phyloP scores from a whole-genome alignment of 805 yeast genomes.

The Candida yuanshanica region DNA sequence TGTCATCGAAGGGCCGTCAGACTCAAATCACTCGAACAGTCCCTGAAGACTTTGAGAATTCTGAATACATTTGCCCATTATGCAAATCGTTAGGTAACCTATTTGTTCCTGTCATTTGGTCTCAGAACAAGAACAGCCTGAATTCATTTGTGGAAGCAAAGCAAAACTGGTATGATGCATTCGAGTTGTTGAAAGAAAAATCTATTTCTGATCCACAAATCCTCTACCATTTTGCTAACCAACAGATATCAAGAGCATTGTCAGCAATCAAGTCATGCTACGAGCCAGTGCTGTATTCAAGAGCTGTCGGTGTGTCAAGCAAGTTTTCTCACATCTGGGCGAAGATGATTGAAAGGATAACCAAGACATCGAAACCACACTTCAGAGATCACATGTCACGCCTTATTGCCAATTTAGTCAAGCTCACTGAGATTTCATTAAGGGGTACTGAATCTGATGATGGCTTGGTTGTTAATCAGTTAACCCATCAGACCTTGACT shows the following conservation, averaged over 20 bases:
- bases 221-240: conserved; percentile 4
- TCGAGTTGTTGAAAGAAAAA: conserved; percentile 6
- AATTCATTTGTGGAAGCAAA: conserved; percentile 6
- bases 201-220: conserved; percentile 6
- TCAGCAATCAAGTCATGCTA: conserved; percentile 7
- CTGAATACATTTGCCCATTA: conserved; percentile 82
- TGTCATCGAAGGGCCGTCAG: conserved; percentile 48
- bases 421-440: conserved; percentile 58
- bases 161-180: conserved; percentile 15
- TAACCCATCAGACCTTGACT: conserved; percentile 57
- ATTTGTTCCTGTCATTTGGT: conserved; percentile 72
- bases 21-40: conserved; percentile 76
- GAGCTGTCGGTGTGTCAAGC: not conserved
- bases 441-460: conserved; percentile 42
- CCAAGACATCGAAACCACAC: conserved; percentile 28
- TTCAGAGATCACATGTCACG: conserved; percentile 22
- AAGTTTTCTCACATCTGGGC: not conserved
- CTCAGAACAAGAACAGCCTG: conserved; percentile 34
- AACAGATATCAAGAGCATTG: conserved; percentile 8
- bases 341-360: conserved; percentile 16
- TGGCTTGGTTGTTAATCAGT: conserved; percentile 45
- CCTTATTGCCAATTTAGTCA: conserved; percentile 50
- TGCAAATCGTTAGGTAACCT: conserved; percentile 84
- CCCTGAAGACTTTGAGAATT: conserved; percentile 66
- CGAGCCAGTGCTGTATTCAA: conserved; percentile 2